Evolutionary conservation across 805 yeast species (phyloP).

Genomic region (Isabelozyma pseudorhagii): DNA sequence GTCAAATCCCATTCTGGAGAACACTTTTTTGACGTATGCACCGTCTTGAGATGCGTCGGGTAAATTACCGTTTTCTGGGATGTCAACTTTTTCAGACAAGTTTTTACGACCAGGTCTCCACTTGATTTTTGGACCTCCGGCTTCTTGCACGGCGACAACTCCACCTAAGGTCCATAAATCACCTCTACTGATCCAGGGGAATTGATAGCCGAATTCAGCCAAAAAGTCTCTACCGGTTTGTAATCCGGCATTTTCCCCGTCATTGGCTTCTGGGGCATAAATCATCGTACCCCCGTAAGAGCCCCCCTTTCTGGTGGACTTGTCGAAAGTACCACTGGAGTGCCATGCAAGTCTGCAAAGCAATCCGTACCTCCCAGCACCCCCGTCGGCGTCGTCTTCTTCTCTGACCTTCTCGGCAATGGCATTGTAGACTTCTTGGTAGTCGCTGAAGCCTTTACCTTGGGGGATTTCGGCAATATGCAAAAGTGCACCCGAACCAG

Average conservation of each 20-base stretch:
- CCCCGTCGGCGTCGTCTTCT: constrained; percentile 30
- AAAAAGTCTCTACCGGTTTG: constrained; percentile 54
- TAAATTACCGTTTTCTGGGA: constrained; percentile 66
- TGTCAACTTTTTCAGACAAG: constrained; percentile 42
- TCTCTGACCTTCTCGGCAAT: constrained; percentile 63
- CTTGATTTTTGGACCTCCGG: constrained; percentile 72
- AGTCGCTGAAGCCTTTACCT: constrained; percentile 46
- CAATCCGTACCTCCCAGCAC: constrained; percentile 36
- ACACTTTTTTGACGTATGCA: constrained; percentile 61
- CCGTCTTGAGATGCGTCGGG: constrained; percentile 72
- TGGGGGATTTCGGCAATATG: constrained; percentile 34
- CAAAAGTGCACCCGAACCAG: constrained; percentile 11
- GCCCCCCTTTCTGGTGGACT: constrained; percentile 27
- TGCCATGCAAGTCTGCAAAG: constrained; percentile 41
- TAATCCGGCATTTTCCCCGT: constrained; percentile 59
- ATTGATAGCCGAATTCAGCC: constrained; percentile 52
- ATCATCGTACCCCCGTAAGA: constrained; percentile 38
- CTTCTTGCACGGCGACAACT: constrained; percentile 71
- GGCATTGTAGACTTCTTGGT: constrained; percentile 66
- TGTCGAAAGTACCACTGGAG: constrained; percentile 29
- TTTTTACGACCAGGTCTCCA: constrained; percentile 87
- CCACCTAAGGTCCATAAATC: constrained; percentile 81
- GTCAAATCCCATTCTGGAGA: constrained; percentile 49
- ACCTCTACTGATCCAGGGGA: constrained; percentile 73
- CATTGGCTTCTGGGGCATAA: constrained; percentile 28